These are phyloP conservation scores for Psilocybe subaeruginosa DNA, from an alignment of 768 basidiomycete species.

Conservation along the genomic window DNA sequence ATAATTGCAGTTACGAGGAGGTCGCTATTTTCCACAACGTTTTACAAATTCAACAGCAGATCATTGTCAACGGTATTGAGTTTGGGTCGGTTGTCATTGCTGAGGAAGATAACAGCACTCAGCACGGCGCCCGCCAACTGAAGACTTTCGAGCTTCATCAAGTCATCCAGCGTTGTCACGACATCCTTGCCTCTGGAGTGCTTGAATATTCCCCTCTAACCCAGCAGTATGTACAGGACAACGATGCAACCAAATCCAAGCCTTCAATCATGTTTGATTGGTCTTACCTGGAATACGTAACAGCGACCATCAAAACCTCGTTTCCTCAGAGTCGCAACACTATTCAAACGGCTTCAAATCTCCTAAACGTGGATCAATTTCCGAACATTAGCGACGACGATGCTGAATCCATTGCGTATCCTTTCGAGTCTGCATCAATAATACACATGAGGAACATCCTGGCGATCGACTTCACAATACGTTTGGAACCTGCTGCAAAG, in stretches of 20 bases:
- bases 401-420: slow-evolving; percentile 33
- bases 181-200: slow-evolving; percentile 44
- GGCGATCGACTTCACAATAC: slow-evolving; percentile 58
- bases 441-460: slow-evolving; percentile 65
- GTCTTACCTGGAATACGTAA: slow-evolving; percentile 64
- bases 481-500: slow-evolving; percentile 53
- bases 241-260: slow-evolving; percentile 37
- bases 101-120: slow-evolving; percentile 32
- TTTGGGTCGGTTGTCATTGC: slow-evolving; percentile 66
- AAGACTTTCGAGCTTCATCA: slow-evolving; percentile 67
- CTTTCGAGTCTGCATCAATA: slow-evolving; percentile 61
- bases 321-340: slow-evolving; percentile 25
- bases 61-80: slow-evolving; percentile 67
- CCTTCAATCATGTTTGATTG: slow-evolving; percentile 68
- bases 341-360: slow-evolving; percentile 37
- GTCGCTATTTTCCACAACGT: slow-evolving; percentile 58
- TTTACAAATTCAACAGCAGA: slow-evolving; percentile 70
- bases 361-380: slow-evolving; percentile 46
- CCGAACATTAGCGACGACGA: slow-evolving; percentile 21
- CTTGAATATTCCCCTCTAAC: slow-evolving; percentile 48
- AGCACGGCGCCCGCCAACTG: slow-evolving; percentile 33
- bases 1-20: slow-evolving; percentile 65
- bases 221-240: slow-evolving; percentile 58
- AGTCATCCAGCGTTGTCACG: slow-evolving; percentile 51
- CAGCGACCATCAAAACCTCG: slow-evolving; percentile 57